Conservation (phyloP, 1,284 basidiomycete species). For the Pascua guehoae region DNA sequence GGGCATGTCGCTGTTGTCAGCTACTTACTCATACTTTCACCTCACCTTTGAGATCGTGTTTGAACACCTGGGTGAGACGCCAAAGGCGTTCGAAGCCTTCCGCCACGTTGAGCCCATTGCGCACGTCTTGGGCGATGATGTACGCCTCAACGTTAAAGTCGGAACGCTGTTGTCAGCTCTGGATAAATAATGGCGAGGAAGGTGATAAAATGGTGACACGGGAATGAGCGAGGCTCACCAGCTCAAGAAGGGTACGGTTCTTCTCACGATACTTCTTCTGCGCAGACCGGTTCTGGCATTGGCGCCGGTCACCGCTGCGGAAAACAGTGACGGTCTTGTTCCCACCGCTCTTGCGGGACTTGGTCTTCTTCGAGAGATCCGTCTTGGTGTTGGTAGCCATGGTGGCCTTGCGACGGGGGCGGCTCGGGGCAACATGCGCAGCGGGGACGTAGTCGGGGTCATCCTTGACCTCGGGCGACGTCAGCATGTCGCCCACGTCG, state of each 20-base stretch:
- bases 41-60: not conserved
- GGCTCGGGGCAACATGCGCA: not conserved
- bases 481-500: no score
- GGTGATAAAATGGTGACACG: not conserved
- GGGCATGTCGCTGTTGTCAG: slow-evolving; percentile 1
- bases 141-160: slow-evolving; percentile 7
- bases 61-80: not conserved
- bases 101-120: no score
- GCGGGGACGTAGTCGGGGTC: slow-evolving; percentile 3
- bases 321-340: not conserved
- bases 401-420: not conserved
- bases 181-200: no score
- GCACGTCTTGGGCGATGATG: not conserved
- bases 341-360: not conserved
- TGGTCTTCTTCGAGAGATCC: not conserved
- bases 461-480: no score
- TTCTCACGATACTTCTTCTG: slow-evolving; percentile 20
- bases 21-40: not conserved
- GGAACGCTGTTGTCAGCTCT: slow-evolving; percentile 6
- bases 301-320: slow-evolving; percentile 9
- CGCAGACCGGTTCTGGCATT: slow-evolving; percentile 15
- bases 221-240: slow-evolving; percentile 1
- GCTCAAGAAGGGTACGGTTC: slow-evolving; percentile 4
- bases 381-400: not conserved
- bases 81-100: not conserved